These are phyloP conservation scores for Tetracladium marchalianum DNA, from an alignment of 495 filamentous ascomycete genomes.

Conservation along the genomic window DNA sequence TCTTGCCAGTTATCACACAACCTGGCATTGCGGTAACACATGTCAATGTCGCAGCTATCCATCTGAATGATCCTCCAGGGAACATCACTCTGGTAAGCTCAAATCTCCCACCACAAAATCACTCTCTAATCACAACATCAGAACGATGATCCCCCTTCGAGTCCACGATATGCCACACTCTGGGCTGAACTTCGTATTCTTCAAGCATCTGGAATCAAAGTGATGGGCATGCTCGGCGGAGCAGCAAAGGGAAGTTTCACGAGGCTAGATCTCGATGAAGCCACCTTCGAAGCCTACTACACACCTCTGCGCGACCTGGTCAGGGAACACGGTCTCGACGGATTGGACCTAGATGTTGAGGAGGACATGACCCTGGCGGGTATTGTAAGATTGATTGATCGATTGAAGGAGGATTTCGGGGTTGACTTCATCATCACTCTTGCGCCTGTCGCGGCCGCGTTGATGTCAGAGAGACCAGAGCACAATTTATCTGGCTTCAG, in stretches of 20 bases:
- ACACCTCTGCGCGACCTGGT: slow-evolving; percentile 50
- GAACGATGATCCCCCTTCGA: slow-evolving; percentile 60
- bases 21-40: slow-evolving; percentile 50
- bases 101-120: slow-evolving; percentile 50
- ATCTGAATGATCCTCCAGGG: slow-evolving; percentile 55
- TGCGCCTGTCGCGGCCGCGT: slow-evolving; percentile 66
- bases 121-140: background rate
- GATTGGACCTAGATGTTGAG: slow-evolving; percentile 79
- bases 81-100: slow-evolving; percentile 40
- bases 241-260: slow-evolving; percentile 61
- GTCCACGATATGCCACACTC: slow-evolving; percentile 45
- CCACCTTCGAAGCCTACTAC: slow-evolving; percentile 58
- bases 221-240: slow-evolving; percentile 78
- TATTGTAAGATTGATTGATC: slow-evolving; percentile 60
- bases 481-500: slow-evolving; percentile 65
- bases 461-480: slow-evolving; percentile 38
- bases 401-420: slow-evolving; percentile 63
- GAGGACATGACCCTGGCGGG: slow-evolving; percentile 61
- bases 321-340: slow-evolving; percentile 46
- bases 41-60: slow-evolving; percentile 69
- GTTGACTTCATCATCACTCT: slow-evolving; percentile 63
- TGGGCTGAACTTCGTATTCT: slow-evolving; percentile 64
- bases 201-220: slow-evolving; percentile 53
- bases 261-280: slow-evolving; percentile 48
- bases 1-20: slow-evolving; percentile 57